phyloP scores from a whole-genome alignment of 306 rosid species.

The Sicyos baderoa region DNA sequence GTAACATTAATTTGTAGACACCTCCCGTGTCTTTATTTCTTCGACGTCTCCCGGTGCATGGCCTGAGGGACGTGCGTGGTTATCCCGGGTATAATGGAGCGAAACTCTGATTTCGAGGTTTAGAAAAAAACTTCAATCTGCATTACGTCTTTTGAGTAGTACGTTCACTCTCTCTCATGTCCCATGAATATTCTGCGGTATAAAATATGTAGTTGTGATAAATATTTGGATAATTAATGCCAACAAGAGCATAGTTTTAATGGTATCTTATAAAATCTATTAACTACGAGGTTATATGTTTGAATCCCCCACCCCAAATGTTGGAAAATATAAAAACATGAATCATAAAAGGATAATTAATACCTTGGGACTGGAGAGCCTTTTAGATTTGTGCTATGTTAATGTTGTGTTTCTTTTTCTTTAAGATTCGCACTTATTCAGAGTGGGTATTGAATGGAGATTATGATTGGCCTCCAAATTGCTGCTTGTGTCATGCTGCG shows the following conservation, averaged over 20 bases:
- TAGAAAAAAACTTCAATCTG: background rate
- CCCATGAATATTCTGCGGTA: background rate
- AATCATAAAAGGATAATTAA: background rate
- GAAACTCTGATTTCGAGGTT: too few relatives aligned
- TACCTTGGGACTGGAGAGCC: background rate
- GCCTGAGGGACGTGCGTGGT: too few relatives aligned
- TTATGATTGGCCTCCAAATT: slow-evolving; percentile 94
- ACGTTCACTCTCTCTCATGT: background rate
- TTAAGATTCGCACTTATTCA: slow-evolving; percentile 79
- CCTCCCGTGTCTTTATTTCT: too few relatives aligned
- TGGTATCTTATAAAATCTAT: too few relatives aligned
- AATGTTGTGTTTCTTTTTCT: slow-evolving; percentile 23
- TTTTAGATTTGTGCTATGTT: background rate
- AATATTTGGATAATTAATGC: background rate
- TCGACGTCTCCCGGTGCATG: too few relatives aligned
- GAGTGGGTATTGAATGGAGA: slow-evolving; percentile 98
- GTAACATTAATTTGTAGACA: too few relatives aligned
- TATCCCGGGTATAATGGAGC: too few relatives aligned
- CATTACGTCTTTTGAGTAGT: background rate
- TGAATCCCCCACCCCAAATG: too few relatives aligned
- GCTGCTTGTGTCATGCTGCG: slow-evolving; percentile 65
- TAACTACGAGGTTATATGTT: too few relatives aligned
- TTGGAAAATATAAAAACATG: too few relatives aligned
- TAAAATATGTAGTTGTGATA: background rate
- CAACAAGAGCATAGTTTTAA: too few relatives aligned